phyloP scores from a whole-genome alignment of 2,329 filamentous ascomycete genomes.

The Claviceps pusilla region DNA sequence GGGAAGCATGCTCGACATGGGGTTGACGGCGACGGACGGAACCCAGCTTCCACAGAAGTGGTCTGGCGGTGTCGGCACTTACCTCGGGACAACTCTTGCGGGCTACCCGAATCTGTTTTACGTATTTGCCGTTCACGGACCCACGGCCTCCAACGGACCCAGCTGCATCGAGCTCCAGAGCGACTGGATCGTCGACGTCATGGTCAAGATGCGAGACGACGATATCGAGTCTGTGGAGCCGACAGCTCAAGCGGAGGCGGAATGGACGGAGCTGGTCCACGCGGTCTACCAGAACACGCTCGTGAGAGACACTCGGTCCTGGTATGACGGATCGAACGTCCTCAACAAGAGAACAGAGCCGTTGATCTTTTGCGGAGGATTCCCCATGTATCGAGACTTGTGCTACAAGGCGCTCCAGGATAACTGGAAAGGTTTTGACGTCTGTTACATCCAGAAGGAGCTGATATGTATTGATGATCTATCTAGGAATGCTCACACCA shows the following conservation, averaged over 20 bases:
- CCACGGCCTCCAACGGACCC: constrained; percentile 8
- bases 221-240: neutral
- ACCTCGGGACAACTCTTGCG: neutral
- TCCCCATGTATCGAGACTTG: neutral
- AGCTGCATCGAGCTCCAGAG: constrained; percentile 6
- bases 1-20: neutral
- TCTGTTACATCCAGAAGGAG: too few species aligned
- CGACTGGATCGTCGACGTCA: constrained; percentile 1
- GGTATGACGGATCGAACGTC: constrained; percentile 1
- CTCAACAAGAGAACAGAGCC: neutral
- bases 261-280: neutral
- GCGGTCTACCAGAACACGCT: neutral
- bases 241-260: neutral
- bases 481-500: too few species aligned
- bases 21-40: neutral
- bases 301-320: neutral
- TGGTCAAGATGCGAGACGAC: neutral
- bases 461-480: too few species aligned
- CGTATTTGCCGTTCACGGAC: constrained; percentile 6
- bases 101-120: neutral
- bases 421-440: neutral
- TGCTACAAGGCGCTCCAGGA: neutral
- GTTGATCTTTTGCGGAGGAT: neutral
- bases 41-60: neutral
- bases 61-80: neutral